A percentile compares a stretch with the other conserved stretches of the same genome.
phyloP scores from a whole-genome alignment of 192 early-diverging fungal species.

The Umbelopsis sp. region DNA sequence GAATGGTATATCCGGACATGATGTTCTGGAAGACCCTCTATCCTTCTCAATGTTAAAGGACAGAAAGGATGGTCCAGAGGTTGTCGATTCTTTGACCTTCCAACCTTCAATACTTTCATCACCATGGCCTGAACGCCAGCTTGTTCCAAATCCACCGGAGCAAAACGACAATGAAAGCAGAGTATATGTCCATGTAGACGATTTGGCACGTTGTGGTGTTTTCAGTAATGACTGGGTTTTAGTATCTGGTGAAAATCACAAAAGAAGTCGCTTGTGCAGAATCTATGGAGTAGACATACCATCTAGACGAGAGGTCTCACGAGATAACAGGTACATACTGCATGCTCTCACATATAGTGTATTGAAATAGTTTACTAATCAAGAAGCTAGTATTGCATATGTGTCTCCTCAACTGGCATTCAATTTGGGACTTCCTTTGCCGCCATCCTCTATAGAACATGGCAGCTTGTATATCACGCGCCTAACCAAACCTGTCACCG shows the following conservation, averaged over 20 bases:
- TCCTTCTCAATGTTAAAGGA: slow-evolving; percentile 14
- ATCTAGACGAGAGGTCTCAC: background rate
- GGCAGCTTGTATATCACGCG: slow-evolving; percentile 29
- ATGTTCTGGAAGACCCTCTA: slow-evolving; percentile 7
- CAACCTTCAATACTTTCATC: slow-evolving; percentile 38
- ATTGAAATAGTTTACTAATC: background rate
- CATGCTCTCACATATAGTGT: too few species aligned
- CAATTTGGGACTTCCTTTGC: slow-evolving; percentile 56
- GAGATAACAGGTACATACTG: background rate
- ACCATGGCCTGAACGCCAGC: slow-evolving; percentile 42
- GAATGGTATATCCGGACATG: background rate
- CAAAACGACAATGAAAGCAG: slow-evolving; percentile 54
- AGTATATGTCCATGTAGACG: slow-evolving; percentile 53
- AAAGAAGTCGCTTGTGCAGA: slow-evolving; percentile 41
- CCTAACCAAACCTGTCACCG: slow-evolving; percentile 9
- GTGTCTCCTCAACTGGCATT: slow-evolving; percentile 59
- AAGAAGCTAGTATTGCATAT: slow-evolving; percentile 33
- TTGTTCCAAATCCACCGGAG: slow-evolving; percentile 50
- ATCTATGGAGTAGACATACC: slow-evolving; percentile 44
- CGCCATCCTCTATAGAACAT: slow-evolving; percentile 24
- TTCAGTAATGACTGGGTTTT: slow-evolving; percentile 67
- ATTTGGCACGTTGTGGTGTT: slow-evolving; percentile 51
- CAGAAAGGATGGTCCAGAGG: background rate
- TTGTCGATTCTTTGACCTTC: slow-evolving; percentile 31
- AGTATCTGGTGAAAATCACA: slow-evolving; percentile 37